Evolutionary conservation across 2,329 filamentous ascomycete species (phyloP).

Genomic region (Fusarium decemcellulare): DNA sequence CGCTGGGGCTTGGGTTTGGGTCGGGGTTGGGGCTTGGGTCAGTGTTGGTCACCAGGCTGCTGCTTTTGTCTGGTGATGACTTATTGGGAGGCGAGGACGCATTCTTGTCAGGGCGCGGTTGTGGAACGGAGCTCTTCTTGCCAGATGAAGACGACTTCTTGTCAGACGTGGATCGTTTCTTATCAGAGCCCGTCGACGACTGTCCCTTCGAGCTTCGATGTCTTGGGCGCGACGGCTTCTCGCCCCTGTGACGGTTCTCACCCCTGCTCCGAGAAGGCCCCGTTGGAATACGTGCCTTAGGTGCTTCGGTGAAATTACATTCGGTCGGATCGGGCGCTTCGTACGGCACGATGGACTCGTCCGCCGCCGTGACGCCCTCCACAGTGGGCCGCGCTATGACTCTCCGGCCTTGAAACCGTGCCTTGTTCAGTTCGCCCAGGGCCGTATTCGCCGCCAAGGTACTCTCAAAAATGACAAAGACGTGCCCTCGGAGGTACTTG

Average conservation of each 20-base stretch:
- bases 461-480: conserved; percentile 44
- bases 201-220: conserved; percentile 29
- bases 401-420: conserved; percentile 44
- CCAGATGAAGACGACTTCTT: conserved; percentile 26
- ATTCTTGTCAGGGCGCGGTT: conserved; percentile 27
- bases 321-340: conserved; percentile 8
- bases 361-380: conserved; percentile 30
- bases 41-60: neutral
- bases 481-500: conserved; percentile 45
- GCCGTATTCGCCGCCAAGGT: conserved; percentile 39
- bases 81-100: conserved; percentile 15
- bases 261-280: conserved; percentile 23
- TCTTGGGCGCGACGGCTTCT: conserved; percentile 28
- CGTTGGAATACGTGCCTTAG: conserved; percentile 14
- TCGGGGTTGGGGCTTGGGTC: too few species aligned
- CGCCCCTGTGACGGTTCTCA: conserved; percentile 5
- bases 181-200: conserved; percentile 15
- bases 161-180: conserved; percentile 18
- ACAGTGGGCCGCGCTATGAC: conserved; percentile 42
- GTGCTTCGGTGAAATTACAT: neutral
- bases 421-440: conserved; percentile 44
- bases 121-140: conserved; percentile 17
- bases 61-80: conserved; percentile 14
- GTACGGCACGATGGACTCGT: conserved; percentile 9
- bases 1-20: too few species aligned